phyloP scores from a whole-genome alignment of 768 basidiomycete species.

The Lactarius tabidus region DNA sequence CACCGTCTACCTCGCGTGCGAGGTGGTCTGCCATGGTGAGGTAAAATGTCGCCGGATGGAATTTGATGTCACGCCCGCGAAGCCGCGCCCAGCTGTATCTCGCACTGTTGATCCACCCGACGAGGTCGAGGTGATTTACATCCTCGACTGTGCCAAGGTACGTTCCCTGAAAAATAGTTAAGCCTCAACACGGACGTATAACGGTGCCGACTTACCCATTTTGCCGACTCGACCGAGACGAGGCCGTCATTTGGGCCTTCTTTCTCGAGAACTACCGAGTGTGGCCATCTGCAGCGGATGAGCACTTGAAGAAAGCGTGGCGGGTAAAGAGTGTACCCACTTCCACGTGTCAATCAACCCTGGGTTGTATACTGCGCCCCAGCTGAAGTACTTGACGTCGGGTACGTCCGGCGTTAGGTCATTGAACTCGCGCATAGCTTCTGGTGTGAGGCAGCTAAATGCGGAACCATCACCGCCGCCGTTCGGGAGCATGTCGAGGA shows the following conservation, averaged over 20 bases:
- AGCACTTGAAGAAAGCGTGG: conserved; percentile 1
- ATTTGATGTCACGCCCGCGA: conserved; percentile 84
- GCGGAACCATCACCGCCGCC: conserved; percentile 95
- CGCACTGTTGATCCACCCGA: conserved; percentile 91
- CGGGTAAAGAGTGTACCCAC: conserved; percentile 29
- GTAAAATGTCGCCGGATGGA: conserved; percentile 90
- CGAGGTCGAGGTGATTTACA: conserved; percentile 90
- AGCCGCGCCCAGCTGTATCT: conserved; percentile 88
- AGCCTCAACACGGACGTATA: conserved; percentile 15
- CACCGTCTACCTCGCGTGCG: conserved; percentile 70
- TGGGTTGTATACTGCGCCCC: conserved; percentile 90
- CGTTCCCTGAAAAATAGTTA: conserved; percentile 55
- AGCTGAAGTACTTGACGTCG: conserved; percentile 86
- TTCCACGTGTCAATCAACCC: conserved; percentile 91
- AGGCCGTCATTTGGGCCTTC: conserved; percentile 97
- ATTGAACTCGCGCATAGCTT: conserved; percentile 88
- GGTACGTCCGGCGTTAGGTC: conserved; percentile 74
- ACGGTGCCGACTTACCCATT: conserved; percentile 58
- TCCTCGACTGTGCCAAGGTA: conserved; percentile 89
- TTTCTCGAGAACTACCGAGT: conserved; percentile 62
- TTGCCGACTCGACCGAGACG: conserved; percentile 83
- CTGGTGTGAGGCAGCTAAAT: conserved; percentile 81
- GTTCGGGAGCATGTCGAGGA: conserved; percentile 82
- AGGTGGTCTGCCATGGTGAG: conserved; percentile 76
- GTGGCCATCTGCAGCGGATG: conserved; percentile 18